Percentiles rank a stretch among this genome's conserved stretches.
Evolutionary conservation across 78 protist species (phyloP).

Genomic region (Anaeramoeba flamelloides): DNA sequence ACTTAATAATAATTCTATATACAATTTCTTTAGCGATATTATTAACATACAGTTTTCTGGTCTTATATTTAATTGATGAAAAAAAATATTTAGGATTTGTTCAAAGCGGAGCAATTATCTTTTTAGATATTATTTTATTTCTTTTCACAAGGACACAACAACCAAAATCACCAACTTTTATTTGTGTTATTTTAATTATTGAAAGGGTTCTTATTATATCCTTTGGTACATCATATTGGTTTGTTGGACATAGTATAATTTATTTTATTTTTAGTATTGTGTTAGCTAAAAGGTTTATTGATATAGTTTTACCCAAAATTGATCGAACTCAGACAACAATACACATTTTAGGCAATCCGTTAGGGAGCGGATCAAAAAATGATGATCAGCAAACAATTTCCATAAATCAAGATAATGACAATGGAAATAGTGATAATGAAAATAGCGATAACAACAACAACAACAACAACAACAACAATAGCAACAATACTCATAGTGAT

Average conservation of each 20-base stretch:
- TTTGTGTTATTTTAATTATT: background rate
- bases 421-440: too few relatives aligned
- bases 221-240: background rate
- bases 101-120: background rate
- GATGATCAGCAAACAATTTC: background rate
- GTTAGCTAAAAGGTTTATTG: background rate
- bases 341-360: background rate
- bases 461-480: background rate
- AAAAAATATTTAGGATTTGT: background rate
- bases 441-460: too few relatives aligned
- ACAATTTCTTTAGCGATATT: background rate
- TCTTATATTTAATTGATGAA: background rate
- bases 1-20: background rate
- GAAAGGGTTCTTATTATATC: background rate
- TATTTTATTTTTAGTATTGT: background rate
- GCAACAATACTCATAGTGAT: background rate
- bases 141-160: background rate
- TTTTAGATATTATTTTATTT: background rate
- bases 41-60: background rate
- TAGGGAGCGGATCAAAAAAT: background rate
- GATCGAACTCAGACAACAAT: background rate
- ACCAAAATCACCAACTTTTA: background rate
- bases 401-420: background rate
- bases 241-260: background rate
- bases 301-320: background rate